Base-by-base conservation (phyloP, 1,139 yeast genomes). In the Yamadazyma mexicana region DNA sequence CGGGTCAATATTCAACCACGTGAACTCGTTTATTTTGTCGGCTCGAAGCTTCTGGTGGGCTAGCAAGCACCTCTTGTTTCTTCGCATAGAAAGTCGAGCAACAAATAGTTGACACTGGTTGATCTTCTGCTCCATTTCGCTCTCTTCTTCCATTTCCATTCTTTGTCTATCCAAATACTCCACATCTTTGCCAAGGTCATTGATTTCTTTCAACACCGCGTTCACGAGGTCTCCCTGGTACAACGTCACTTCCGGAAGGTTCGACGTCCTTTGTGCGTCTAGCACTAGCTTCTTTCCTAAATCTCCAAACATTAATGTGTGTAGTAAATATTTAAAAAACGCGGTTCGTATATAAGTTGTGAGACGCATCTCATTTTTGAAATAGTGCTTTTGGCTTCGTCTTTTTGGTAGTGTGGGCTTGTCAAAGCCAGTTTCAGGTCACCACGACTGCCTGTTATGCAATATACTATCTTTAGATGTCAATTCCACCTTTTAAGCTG, bases 61-160 rank as follows among this genome's bases (percentile, higher is more conserved):
- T 44, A 92, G 59, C 27, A 92, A 59, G 57, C 97, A 89, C 42
- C 98, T 69, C 59, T 92, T 92, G 61, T 92, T 89, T 40, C 98
- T 68, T 44, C 92, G 74, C 82, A 89, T 82, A 31, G 88, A 83
- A 32, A 88, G 62, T 49, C 83, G 85, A n/a, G 88, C 81, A 2
- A 91, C 92, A 55, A 89, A 86, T 34, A 84, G 61, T 43, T 87
- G 91, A 47, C 95, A 85, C 46, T 81, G 81, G 41, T 74, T 72
- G 30, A 79, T 69, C 46, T 77, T 74, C 43, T 62, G 64, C 39
- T 66, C 66, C 7, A 15, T 15, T 16, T 28, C 31, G 20, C 16
- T 26, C 29, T 64, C 68, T 36, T 62, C 69, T 31, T 40, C 45
- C 10, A 47, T 52, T n/a, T 51, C 56, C 5, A 52, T 52, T 31